Conservation (phyloP, 768 basidiomycete genomes). For the Tulasnella sp. region DNA sequence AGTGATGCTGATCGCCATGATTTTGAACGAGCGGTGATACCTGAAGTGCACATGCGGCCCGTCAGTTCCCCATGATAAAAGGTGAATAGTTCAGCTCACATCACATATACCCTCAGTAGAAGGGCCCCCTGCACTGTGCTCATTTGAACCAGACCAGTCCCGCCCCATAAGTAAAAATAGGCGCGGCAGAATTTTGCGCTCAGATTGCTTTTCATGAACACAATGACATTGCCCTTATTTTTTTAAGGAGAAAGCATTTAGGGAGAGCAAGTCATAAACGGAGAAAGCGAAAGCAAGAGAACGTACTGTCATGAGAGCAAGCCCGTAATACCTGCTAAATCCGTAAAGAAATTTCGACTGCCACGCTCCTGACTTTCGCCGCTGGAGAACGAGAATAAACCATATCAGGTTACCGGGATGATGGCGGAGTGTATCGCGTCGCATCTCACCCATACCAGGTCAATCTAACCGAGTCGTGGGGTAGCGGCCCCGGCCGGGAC, state of each 20-base stretch:
- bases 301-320: background rate
- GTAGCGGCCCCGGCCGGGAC: background rate
- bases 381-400: background rate
- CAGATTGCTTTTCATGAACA: background rate
- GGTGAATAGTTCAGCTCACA: background rate
- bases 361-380: background rate
- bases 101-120: background rate
- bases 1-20: background rate
- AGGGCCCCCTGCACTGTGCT: background rate
- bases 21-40: background rate
- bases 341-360: conserved; percentile 8
- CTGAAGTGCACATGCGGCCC: background rate
- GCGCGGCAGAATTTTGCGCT: background rate
- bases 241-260: background rate
- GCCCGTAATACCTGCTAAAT: conserved; percentile 8
- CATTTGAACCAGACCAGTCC: background rate
- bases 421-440: background rate
- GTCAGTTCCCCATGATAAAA: background rate
- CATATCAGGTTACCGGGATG: background rate
- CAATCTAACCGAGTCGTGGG: background rate
- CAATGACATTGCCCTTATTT: background rate
- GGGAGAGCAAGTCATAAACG: background rate
- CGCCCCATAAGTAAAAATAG: background rate
- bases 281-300: background rate
- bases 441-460: background rate